These are phyloP conservation scores for Globisporangium yorkense DNA, from an alignment of 352 stramenopile species.

Conservation along the genomic window DNA sequence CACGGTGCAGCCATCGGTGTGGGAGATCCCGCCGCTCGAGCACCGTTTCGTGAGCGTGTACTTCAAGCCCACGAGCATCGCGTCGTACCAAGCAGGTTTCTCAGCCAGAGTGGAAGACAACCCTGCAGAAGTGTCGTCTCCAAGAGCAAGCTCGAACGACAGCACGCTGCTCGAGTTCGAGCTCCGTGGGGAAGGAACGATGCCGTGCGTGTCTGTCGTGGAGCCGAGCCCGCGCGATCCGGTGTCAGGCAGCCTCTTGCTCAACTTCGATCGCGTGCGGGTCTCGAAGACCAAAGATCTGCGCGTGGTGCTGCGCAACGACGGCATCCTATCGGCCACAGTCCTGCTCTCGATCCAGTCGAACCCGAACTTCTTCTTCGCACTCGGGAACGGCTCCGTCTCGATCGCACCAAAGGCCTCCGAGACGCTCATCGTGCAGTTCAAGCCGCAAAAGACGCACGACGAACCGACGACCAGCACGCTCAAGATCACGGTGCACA, in stretches of 20 bases:
- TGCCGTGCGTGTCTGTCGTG: conserved; percentile 89
- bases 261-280: conserved; percentile 82
- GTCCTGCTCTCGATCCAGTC: conserved; percentile 85
- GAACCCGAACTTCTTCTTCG: conserved; percentile 74
- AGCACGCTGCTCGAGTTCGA: conserved; percentile 79
- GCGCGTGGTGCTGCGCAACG: conserved; percentile 80
- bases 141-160: background rate
- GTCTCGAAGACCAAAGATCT: conserved; percentile 67
- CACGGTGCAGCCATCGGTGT: conserved; percentile 84
- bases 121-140: conserved; percentile 10
- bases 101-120: conserved; percentile 78
- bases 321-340: conserved; percentile 89
- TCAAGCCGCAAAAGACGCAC: conserved; percentile 76
- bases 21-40: conserved; percentile 93
- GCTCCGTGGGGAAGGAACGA: conserved; percentile 87
- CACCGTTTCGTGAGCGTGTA: conserved; percentile 92
- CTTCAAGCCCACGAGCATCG: conserved; percentile 89
- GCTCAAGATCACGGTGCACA: conserved; percentile 86
- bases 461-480: conserved; percentile 40
- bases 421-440: conserved; percentile 66
- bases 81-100: conserved; percentile 79
- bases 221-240: conserved; percentile 69
- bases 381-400: conserved; percentile 69
- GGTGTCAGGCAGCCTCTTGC: conserved; percentile 40
- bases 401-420: conserved; percentile 58